These are phyloP conservation scores for Candida tetrigidarum DNA, from an alignment of 1,139 yeast species.

Conservation along the genomic window DNA sequence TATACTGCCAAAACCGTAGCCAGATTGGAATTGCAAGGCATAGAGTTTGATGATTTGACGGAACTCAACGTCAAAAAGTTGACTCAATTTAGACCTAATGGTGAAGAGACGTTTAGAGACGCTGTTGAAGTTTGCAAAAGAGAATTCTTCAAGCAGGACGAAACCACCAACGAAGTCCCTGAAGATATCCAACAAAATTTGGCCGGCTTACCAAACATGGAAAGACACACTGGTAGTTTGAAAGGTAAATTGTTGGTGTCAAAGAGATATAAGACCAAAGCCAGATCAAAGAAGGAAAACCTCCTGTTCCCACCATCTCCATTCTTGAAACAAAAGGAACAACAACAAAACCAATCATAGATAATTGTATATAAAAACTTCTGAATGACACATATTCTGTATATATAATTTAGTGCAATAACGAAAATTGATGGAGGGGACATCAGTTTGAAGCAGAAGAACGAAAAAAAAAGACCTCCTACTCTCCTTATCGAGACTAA, in stretches of 20 bases:
- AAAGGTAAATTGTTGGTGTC: slow-evolving; percentile 32
- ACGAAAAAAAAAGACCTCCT: too few relatives aligned
- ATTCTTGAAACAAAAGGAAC: slow-evolving; percentile 22
- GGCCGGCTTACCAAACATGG: slow-evolving; percentile 37
- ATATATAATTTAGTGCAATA: slow-evolving; percentile 3
- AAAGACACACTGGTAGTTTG: slow-evolving; percentile 30
- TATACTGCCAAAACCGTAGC: slow-evolving; percentile 81
- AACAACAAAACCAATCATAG: slow-evolving; percentile 4
- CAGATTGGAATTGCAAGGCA: slow-evolving; percentile 68
- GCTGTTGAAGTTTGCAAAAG: slow-evolving; percentile 70
- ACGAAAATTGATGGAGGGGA: too few relatives aligned
- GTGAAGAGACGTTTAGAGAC: slow-evolving; percentile 55
- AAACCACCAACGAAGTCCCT: slow-evolving; percentile 29
- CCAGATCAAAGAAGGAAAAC: slow-evolving; percentile 28
- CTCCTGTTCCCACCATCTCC: slow-evolving; percentile 42
- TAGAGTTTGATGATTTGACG: slow-evolving; percentile 65
- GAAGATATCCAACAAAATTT: slow-evolving; percentile 33
- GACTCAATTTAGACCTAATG: slow-evolving; percentile 48
- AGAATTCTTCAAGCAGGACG: slow-evolving; percentile 51
- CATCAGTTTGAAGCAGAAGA: too few relatives aligned
- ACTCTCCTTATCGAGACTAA: too few relatives aligned
- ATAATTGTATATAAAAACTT: background rate
- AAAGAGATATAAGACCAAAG: slow-evolving; percentile 40
- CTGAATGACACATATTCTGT: background rate
- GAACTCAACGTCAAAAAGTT: slow-evolving; percentile 59